These are phyloP conservation scores for Stentor coeruleus DNA, from an alignment of 73 alveolate genomes.

Conservation along the genomic window DNA sequence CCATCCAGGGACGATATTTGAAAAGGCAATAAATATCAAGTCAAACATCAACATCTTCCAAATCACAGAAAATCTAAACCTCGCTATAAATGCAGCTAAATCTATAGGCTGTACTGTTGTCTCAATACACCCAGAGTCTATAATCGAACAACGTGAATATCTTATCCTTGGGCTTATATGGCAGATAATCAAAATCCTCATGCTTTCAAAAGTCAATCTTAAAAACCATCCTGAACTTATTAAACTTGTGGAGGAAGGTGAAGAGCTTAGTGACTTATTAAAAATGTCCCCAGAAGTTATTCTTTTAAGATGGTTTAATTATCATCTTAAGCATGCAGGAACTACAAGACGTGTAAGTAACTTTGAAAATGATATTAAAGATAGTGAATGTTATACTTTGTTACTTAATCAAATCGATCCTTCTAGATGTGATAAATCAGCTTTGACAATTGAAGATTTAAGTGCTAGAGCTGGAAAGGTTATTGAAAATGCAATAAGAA, in stretches of 20 bases:
- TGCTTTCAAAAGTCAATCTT: constrained; percentile 49
- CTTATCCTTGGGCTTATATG: constrained; percentile 83
- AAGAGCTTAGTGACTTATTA: constrained; percentile 79
- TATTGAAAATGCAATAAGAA: constrained; percentile 57
- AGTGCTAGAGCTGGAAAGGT: constrained; percentile 76
- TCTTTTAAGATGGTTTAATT: constrained; percentile 91
- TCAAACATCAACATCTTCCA: constrained; percentile 70
- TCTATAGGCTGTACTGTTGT: constrained; percentile 83
- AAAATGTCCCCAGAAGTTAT: constrained; percentile 85
- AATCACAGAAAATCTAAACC: constrained; percentile 83
- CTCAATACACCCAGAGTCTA: constrained; percentile 70
- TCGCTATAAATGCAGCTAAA: constrained; percentile 89
- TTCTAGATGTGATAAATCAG: constrained; percentile 61
- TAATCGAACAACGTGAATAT: constrained; percentile 74
- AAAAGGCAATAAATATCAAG: constrained; percentile 82
- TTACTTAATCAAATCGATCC: constrained; percentile 77
- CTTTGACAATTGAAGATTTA: constrained; percentile 58
- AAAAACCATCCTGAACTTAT: constrained; percentile 85
- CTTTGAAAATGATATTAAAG: constrained; percentile 67
- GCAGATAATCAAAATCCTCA: constrained; percentile 78
- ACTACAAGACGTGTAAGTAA: constrained; percentile 63
- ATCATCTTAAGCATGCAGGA: constrained; percentile 78
- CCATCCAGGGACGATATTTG: constrained; percentile 80
- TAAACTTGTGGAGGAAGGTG: constrained; percentile 83
- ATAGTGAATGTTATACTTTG: constrained; percentile 48